phyloP scores from a whole-genome alignment of 805 yeast genomes.

The Nakazawaea sp. region DNA sequence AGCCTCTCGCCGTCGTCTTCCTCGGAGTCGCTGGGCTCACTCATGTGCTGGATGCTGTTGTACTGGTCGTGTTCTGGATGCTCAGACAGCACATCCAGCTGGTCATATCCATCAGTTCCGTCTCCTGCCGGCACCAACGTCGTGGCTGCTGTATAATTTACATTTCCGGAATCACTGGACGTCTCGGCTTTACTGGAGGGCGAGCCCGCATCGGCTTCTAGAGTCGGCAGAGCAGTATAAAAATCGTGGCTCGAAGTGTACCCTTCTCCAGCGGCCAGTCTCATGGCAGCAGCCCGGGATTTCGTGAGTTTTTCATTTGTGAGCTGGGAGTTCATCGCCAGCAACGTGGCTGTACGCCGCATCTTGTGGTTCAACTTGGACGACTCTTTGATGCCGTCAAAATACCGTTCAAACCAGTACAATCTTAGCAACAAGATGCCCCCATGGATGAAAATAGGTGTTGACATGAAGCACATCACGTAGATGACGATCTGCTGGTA shows the following conservation, averaged over 20 bases:
- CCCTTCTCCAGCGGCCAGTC: not conserved
- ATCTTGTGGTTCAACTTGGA: slow-evolving; percentile 77
- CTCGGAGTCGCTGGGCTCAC: slow-evolving; percentile 37
- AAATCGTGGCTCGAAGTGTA: not conserved
- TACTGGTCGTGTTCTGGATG: slow-evolving; percentile 4
- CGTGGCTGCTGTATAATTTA: not conserved
- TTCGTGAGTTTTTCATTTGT: not conserved
- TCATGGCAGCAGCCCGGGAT: not conserved
- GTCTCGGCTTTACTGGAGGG: not conserved
- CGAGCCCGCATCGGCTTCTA: not conserved
- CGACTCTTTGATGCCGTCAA: slow-evolving; percentile 70
- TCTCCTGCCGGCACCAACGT: not conserved
- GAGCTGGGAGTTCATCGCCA: slow-evolving; percentile 29
- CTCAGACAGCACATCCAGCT: too few species aligned
- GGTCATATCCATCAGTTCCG: slow-evolving; percentile 7
- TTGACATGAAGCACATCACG: slow-evolving; percentile 55
- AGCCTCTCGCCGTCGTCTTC: slow-evolving; percentile 12
- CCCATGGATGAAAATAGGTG: slow-evolving; percentile 87
- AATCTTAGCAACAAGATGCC: slow-evolving; percentile 69
- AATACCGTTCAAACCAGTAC: slow-evolving; percentile 83
- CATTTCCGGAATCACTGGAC: not conserved
- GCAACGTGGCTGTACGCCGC: slow-evolving; percentile 73
- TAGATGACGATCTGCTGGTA: slow-evolving; percentile 81
- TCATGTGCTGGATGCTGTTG: slow-evolving; percentile 23
- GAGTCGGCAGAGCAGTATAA: not conserved